Evolutionary conservation across 1,284 basidiomycete genomes (phyloP).

Genomic region (Agroathelia rolfsii): DNA sequence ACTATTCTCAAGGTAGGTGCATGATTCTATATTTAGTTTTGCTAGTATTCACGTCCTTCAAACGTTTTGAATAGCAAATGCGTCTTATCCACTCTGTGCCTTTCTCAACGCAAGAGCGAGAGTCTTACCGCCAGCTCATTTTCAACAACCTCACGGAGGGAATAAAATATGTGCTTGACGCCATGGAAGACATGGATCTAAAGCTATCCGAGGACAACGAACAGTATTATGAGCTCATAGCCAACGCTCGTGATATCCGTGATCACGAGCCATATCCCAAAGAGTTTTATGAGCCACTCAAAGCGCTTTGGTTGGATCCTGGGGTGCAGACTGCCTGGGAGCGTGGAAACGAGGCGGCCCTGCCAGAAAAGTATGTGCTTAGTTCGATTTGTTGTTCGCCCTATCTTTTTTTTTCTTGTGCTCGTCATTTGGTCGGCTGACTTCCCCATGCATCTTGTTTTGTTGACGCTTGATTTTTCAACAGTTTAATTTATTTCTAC

Average conservation of each 20-base stretch:
- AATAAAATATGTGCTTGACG: conserved; percentile 74
- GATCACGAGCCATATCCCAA: conserved; percentile 74
- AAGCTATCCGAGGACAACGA: conserved; percentile 55
- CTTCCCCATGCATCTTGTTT: not conserved
- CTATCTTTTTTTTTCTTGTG: not conserved
- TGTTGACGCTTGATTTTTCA: conserved; percentile 5
- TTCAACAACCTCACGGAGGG: conserved; percentile 88
- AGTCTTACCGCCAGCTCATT: conserved; percentile 77
- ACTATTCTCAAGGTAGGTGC: conserved; percentile 77
- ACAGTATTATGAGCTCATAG: conserved; percentile 49
- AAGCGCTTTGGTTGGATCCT: conserved; percentile 69
- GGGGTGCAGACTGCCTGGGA: conserved; percentile 66
- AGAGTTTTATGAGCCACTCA: conserved; percentile 56
- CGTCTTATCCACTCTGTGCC: conserved; percentile 76
- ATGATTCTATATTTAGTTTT: too few relatives aligned
- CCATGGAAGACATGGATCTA: conserved; percentile 83
- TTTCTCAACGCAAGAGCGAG: conserved; percentile 68
- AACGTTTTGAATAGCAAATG: conserved; percentile 64
- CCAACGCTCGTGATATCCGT: conserved; percentile 60
- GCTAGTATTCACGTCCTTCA: too few relatives aligned
- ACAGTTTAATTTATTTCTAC: conserved; percentile 67
- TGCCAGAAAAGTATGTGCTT: conserved; percentile 75
- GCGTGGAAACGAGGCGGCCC: conserved; percentile 75
- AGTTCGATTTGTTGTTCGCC: conserved; percentile 7
- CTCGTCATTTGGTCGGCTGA: conserved; percentile 9